These are phyloP conservation scores for Penicillium herquei DNA, from an alignment of 495 filamentous ascomycete genomes.

Conservation along the genomic window DNA sequence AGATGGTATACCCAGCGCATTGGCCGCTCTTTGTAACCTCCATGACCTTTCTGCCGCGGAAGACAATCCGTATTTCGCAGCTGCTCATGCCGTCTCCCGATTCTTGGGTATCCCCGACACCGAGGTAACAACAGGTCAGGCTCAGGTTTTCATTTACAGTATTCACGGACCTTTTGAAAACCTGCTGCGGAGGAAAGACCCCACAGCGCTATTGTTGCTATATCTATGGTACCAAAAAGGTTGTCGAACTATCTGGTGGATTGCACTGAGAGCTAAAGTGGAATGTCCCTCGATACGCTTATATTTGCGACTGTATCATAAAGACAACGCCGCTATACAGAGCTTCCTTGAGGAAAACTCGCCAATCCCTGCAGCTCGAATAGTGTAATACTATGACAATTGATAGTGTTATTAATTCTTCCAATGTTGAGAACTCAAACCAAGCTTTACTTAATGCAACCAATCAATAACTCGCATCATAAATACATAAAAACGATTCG, in stretches of 20 bases:
- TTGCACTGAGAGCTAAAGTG: conserved; percentile 39
- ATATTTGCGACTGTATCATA: conserved; percentile 33
- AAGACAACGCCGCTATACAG: conserved; percentile 21
- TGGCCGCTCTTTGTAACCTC: conserved; percentile 33
- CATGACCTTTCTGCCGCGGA: conserved; percentile 30
- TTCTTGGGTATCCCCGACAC: conserved; percentile 25
- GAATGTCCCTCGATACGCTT: conserved; percentile 44
- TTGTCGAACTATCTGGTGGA: conserved; percentile 41
- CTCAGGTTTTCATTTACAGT: conserved; percentile 24
- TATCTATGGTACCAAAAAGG: conserved; percentile 47
- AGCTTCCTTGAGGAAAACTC: conserved; percentile 24
- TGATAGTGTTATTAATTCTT: background rate
- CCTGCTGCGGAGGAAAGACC: conserved; percentile 36
- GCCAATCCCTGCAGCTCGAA: background rate
- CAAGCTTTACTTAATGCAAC: background rate
- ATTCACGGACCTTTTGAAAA: conserved; percentile 29
- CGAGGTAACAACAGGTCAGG: conserved; percentile 23
- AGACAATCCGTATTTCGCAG: conserved; percentile 40
- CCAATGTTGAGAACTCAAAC: background rate
- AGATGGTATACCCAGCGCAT: conserved; percentile 29
- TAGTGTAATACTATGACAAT: background rate
- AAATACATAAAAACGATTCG: background rate
- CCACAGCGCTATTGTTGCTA: conserved; percentile 42
- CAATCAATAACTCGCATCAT: background rate
- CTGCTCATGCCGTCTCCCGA: conserved; percentile 35